Evolutionary conservation across 176 grass and related monocot genomes (phyloP).

Genomic region (Cenchrus purpureus): DNA sequence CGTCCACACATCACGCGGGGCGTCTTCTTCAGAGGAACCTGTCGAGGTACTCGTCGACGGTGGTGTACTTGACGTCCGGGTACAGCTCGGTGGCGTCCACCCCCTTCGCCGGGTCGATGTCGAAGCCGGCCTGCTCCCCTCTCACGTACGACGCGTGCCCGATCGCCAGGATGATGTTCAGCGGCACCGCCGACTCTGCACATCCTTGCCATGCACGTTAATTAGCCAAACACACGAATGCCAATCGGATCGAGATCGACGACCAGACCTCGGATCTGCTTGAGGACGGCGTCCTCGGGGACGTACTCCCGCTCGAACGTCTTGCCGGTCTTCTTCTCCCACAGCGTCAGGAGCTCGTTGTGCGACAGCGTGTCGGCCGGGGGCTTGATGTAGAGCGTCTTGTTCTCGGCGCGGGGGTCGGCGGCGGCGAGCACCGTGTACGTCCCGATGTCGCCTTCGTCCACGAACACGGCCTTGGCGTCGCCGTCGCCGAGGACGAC

Average conservation of each 20-base stretch:
- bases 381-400: slow-evolving; percentile 44
- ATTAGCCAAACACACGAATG: too few relatives aligned
- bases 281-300: slow-evolving; percentile 52
- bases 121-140: slow-evolving; percentile 49
- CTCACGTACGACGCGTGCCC: slow-evolving; percentile 48
- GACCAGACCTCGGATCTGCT: neutral
- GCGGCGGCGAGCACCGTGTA: slow-evolving; percentile 56
- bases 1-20: too few relatives aligned
- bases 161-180: slow-evolving; percentile 46
- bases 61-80: slow-evolving; percentile 74
- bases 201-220: too few relatives aligned
- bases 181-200: slow-evolving; percentile 42
- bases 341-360: slow-evolving; percentile 56
- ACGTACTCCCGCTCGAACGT: slow-evolving; percentile 47
- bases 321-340: slow-evolving; percentile 64
- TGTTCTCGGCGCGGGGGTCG: slow-evolving; percentile 52
- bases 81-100: slow-evolving; percentile 68
- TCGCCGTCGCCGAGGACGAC: too few relatives aligned
- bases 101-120: slow-evolving; percentile 57
- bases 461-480: slow-evolving; percentile 18
- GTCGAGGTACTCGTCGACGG: slow-evolving; percentile 67
- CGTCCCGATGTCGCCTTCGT: slow-evolving; percentile 55
- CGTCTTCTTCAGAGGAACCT: slow-evolving; percentile 39
- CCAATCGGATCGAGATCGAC: neutral
- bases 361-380: slow-evolving; percentile 50